Percentiles rank a stretch among this genome's conserved stretches.
Conservation (phyloP, 2,329 filamentous ascomycete genomes). For the Alternaria sp. region DNA sequence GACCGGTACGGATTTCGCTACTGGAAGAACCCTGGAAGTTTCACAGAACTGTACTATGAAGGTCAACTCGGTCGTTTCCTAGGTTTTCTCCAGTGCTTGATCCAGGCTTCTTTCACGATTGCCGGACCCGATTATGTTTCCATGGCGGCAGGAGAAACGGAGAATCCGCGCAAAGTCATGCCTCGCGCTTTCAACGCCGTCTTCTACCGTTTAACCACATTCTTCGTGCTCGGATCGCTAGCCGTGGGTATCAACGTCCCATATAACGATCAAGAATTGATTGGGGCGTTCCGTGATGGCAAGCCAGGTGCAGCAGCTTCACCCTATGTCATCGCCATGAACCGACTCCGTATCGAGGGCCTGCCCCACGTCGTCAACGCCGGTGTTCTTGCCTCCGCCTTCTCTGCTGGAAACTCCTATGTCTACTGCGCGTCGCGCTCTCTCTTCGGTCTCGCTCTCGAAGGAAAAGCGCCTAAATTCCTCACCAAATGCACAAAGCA, state of each 20-base stretch:
- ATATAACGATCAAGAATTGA: conserved; percentile 70
- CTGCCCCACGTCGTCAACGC: conserved; percentile 69
- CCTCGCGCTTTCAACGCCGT: conserved; percentile 80
- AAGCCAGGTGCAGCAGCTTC: conserved; percentile 72
- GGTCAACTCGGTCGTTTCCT: conserved; percentile 75
- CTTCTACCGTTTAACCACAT: conserved; percentile 77
- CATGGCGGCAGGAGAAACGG: conserved; percentile 59
- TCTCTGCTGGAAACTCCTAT: conserved; percentile 65
- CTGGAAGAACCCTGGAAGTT: conserved; percentile 70
- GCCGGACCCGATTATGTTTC: conserved; percentile 60
- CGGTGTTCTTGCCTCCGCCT: conserved; percentile 63
- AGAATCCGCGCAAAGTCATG: conserved; percentile 61
- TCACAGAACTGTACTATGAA: conserved; percentile 69
- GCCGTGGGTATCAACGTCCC: conserved; percentile 74
- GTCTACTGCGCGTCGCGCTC: conserved; percentile 64
- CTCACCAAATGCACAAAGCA: conserved; percentile 66
- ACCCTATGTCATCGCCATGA: conserved; percentile 69
- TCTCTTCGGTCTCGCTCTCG: conserved; percentile 63
- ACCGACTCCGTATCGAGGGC: conserved; percentile 62
- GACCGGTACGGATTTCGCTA: conserved; percentile 58
- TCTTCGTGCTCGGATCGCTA: conserved; percentile 78
- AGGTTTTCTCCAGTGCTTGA: conserved; percentile 79
- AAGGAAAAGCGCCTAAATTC: conserved; percentile 63
- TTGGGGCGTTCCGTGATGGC: conserved; percentile 65
- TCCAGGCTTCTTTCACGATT: conserved; percentile 63